Base-by-base conservation (phyloP, 2,329 filamentous ascomycete genomes). In the Fusarium concolor region DNA sequence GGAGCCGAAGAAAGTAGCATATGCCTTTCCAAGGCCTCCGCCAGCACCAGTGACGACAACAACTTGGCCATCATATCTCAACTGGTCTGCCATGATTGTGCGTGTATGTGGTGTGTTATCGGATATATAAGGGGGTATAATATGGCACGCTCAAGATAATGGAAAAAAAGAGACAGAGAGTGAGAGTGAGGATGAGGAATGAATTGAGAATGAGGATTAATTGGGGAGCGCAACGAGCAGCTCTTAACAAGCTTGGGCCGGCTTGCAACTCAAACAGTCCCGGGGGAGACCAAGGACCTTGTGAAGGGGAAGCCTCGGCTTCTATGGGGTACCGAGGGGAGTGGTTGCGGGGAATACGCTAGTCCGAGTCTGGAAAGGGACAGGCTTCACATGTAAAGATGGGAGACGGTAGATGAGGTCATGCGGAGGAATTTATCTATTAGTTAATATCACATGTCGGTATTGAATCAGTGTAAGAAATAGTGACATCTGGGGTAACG, bases 1-100 rank as follows among this genome's bases (percentile, higher is more conserved):
- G 57, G 92, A 94, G 60, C 88, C 96, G 78, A 97, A 98, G 85
- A 97, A 98, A 63, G 90, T 84, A 72, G 96, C 94, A 79, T 91
- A 97, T 76, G 90, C 90, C 80, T 90, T 92, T 74, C 92, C 92
- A 60, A 95, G 83, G 68, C 92, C 92, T 78, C 91, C 92, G 70
- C 92, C 92, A 62, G 92, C 92, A 73, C 92, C 92, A 56, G 92
- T 95, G 73, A 95, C 90, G 74, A 95, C 91, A 76, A 93, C 90
- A 73, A 92, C 92, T 83, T 94, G 92, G 81, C 89, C 90, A 81
- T 96, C 93, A 80, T 89, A 96, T 78, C 93, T 88, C 76, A 97
- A 83, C 79, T 92, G 87, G 58, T 81, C 82, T 68, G 82, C 84
- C 89, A 90, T 92, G 86, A 67, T 80, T 77, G 43, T 63, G 47